These are phyloP conservation scores for Metschnikowia gelsemii DNA, from an alignment of 805 yeast species.

Conservation along the genomic window DNA sequence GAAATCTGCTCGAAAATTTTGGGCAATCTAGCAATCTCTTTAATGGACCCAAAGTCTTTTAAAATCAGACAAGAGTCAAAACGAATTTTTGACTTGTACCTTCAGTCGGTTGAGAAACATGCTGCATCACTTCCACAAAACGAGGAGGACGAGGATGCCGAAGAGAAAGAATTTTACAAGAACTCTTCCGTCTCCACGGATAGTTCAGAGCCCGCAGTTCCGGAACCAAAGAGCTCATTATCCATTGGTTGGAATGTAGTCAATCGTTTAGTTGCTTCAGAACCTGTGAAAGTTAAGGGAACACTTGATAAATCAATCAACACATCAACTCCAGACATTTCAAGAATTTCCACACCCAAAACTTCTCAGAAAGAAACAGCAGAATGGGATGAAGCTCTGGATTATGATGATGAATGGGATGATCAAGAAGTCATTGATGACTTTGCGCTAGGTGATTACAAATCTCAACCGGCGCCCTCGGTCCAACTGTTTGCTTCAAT, in stretches of 20 bases:
- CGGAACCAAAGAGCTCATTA: slow-evolving; percentile 16
- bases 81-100: slow-evolving; percentile 59
- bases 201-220: neutral
- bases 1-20: slow-evolving; percentile 77
- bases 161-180: slow-evolving; percentile 38
- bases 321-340: slow-evolving; percentile 38
- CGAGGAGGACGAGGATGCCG: slow-evolving; percentile 38
- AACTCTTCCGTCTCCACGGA: slow-evolving; percentile 22
- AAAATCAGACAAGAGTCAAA: slow-evolving; percentile 74
- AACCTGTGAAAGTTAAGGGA: slow-evolving; percentile 28
- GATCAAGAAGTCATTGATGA: slow-evolving; percentile 2
- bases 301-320: slow-evolving; percentile 38
- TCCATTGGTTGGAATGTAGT: slow-evolving; percentile 40
- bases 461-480: neutral
- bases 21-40: slow-evolving; percentile 80
- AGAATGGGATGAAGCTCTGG: slow-evolving; percentile 22
- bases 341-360: slow-evolving; percentile 30
- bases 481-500: neutral
- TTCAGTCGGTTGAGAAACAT: slow-evolving; percentile 39
- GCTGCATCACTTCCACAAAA: slow-evolving; percentile 34
- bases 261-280: slow-evolving; percentile 33
- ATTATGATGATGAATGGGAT: slow-evolving; percentile 19
- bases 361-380: slow-evolving; percentile 6
- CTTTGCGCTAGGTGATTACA: neutral
- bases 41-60: slow-evolving; percentile 66